A percentile compares a stretch with the other conserved stretches of the same genome.
Conservation (phyloP, 208 protist species). For the Trypanosoma rangeli region DNA sequence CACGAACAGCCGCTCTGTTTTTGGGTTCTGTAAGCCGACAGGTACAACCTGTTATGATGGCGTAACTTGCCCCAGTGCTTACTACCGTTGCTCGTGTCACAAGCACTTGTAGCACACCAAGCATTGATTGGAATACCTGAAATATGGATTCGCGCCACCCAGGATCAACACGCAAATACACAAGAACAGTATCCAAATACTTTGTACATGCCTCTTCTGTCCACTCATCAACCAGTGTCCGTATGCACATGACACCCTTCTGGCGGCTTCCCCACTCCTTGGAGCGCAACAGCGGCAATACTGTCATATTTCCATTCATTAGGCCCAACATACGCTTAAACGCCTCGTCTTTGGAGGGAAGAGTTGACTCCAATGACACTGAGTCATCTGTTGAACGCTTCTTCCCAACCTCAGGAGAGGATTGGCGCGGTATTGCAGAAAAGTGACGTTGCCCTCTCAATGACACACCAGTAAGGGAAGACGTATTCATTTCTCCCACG, state of each 20-base stretch:
- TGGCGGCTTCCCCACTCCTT: constrained; percentile 74
- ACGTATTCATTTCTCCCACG: neutral
- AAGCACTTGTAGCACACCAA: constrained; percentile 39
- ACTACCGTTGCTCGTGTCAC: constrained; percentile 39
- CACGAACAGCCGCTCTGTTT: constrained; percentile 47
- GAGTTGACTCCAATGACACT: constrained; percentile 67
- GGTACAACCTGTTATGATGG: constrained; percentile 62
- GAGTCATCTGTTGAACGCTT: constrained; percentile 37
- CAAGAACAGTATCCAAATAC: constrained; percentile 54
- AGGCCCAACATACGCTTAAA: constrained; percentile 62
- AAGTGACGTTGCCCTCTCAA: neutral
- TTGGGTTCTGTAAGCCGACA: constrained; percentile 73
- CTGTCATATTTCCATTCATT: constrained; percentile 46
- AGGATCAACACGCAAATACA: constrained; percentile 66
- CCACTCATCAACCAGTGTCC: constrained; percentile 55
- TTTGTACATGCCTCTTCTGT: constrained; percentile 40
- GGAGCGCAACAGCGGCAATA: constrained; percentile 64
- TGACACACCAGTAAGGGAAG: neutral
- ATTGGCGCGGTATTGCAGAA: constrained; percentile 6
- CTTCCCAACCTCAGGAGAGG: neutral
- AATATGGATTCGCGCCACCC: constrained; percentile 75
- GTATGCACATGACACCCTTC: constrained; percentile 61
- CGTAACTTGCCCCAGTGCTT: constrained; percentile 58
- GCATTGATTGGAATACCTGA: constrained; percentile 66
- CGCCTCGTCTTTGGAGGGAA: constrained; percentile 67